Base-by-base conservation (phyloP, 352 stramenopile species). In the Phytophthora pinifolia region DNA sequence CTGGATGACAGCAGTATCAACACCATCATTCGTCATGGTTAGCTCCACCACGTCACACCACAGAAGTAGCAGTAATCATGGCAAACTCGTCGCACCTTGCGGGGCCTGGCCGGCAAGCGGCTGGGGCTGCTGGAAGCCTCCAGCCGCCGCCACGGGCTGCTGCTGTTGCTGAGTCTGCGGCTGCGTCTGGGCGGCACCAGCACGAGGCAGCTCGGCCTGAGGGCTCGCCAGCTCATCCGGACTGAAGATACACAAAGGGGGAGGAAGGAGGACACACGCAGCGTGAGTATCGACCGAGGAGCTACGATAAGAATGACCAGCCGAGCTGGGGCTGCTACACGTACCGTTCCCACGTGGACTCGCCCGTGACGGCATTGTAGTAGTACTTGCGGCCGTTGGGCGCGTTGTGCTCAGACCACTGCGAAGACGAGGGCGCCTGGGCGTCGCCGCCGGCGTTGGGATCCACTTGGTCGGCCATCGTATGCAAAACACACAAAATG, bases 321-420 rank as follows among this genome's bases (percentile, higher is more conserved):
- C n/a, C n/a, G n/a, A n/a, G 32, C 18, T 22, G 17, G 3, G 42
- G 43, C 22, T 27, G 22, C 22, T 27, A 32, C n/a, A 73, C 81
- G 36, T 68, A 94, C 72, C 81, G 82, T 41, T 96, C 87, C 88
- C 88, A 98, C 34, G 77, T 94, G 15, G 86, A 96, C 58, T 96
- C 88, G 51, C 86, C 86, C 22, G 89, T 96, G 54, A 83, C 73
- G 67, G 83, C 75, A 67, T 97, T 97, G 79, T 96, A 96, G 68
- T 90, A 97, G 66, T 97, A 97, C 66, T 92, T 92, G 71, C 88
- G 80, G 49, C 89, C 89, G 57, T 97, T 92, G 27, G 88, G 89
- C 10, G 87, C 88, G 62, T 73, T 94, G 70, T 97, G 89, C 67
- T 97, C 89, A 46, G 88, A 92, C 89, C 89, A 97, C 51, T 86